Base-by-base conservation (phyloP, 1,284 basidiomycete species). In the Flammula alnicola region DNA sequence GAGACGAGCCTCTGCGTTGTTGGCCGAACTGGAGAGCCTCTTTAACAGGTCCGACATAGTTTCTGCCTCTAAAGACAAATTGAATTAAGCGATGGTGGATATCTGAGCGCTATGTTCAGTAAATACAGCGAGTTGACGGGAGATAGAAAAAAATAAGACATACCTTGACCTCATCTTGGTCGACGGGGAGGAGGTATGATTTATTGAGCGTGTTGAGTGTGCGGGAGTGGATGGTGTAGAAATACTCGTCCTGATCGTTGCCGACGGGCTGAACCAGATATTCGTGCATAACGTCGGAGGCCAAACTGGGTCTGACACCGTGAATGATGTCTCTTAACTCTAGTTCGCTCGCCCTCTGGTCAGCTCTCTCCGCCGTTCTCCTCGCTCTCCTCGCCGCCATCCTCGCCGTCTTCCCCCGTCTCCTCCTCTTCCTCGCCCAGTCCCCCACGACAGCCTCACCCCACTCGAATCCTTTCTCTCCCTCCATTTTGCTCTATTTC, bases 401-500 rank as follows among this genome's bases (percentile, higher is more conserved):
- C 57, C 69, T 87, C 46, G 66, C 76, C 3, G 60, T 78, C n/a
- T 83, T 75, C 48, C 86, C 86, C 49, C 76, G 79, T 23, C 59
- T 87, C 38, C 67, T 88, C 25, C 75, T 88, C 40, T 86, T 88
- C 63, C 63, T 84, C 36, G 72, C 82, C n/a, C 75, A 78, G 52
- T 63, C 72, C 10, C 60, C 25, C 49, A 22, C 38, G 64, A 68
- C 7, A 57, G 64, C 10, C 74, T 89, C 42, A 88, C 87, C 5
- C 69, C 81, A 2, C 72, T 91, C 30, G 88, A 91, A 60, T 70
- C 74, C 17, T 90, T 84, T 65, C 75, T 91, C 31, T 72, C 81
- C 4, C 63, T 79, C 19, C 82, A 88, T 37, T 74, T 83, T 46
- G 86, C 83, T 3, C 75, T 90, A 40, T 69, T 82, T 57, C 72